These are phyloP conservation scores for Hura crepitans DNA, from an alignment of 441 rosid species.

Conservation along the genomic window DNA sequence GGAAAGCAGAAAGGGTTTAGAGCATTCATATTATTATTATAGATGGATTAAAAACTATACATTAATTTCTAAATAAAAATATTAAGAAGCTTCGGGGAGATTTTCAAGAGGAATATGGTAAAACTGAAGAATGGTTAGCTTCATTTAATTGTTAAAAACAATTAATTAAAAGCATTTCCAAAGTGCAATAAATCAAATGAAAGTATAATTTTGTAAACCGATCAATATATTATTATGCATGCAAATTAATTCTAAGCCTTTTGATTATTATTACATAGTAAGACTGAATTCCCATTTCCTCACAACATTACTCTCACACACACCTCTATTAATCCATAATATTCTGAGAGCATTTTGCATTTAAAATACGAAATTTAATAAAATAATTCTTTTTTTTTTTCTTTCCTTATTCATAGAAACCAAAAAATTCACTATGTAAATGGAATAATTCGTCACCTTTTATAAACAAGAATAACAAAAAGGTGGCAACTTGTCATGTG, in stretches of 20 bases:
- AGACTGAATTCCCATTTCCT: too few species aligned
- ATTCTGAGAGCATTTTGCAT: too few species aligned
- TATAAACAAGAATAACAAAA: background rate
- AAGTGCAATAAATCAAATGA: background rate
- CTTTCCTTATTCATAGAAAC: too few species aligned
- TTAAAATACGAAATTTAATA: too few species aligned
- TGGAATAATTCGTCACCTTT: background rate
- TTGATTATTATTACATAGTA: too few species aligned
- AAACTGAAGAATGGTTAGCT: background rate
- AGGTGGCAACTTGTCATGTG: slow-evolving; percentile 32
- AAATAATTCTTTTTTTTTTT: too few species aligned
- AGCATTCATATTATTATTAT: too few species aligned
- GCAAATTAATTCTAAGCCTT: background rate
- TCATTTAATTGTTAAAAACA: too few species aligned
- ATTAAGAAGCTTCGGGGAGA: background rate
- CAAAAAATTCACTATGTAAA: background rate
- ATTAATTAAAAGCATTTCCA: too few species aligned
- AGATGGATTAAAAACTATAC: background rate
- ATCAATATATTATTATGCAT: background rate
- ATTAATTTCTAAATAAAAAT: background rate
- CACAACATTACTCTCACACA: too few species aligned
- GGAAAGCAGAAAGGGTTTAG: too few species aligned
- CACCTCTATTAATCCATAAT: too few species aligned
- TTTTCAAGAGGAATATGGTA: background rate
- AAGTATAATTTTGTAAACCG: background rate